phyloP scores from a whole-genome alignment of 306 rosid species.

The Rubus parviflorus region DNA sequence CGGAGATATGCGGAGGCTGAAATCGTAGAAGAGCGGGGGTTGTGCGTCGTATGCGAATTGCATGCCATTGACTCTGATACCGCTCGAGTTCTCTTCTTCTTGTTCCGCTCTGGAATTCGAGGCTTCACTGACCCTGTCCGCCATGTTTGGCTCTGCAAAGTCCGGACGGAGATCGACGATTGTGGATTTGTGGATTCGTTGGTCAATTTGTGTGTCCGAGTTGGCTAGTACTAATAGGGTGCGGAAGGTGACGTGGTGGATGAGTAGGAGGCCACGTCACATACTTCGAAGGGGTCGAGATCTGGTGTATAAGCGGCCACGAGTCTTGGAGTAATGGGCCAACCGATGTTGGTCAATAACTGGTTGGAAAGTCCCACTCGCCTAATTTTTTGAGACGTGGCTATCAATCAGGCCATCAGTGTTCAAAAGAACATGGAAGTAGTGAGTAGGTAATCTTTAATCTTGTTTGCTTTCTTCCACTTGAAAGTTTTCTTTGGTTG shows the following conservation, averaged over 20 bases:
- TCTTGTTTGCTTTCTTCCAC: too few species aligned
- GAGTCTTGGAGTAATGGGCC: background rate
- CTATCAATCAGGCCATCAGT: background rate
- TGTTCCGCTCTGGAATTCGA: background rate
- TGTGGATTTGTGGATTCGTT: background rate
- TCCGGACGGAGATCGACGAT: background rate
- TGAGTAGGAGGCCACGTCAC: slow-evolving; percentile 2
- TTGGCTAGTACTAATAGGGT: background rate
- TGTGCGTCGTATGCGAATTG: slow-evolving; percentile 68
- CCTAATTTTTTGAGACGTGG: background rate
- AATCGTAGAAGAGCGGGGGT: slow-evolving; percentile 68
- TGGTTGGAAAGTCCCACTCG: background rate
- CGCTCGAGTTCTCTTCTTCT: slow-evolving; percentile 16
- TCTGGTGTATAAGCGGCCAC: slow-evolving; percentile 24
- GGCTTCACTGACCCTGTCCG: slow-evolving; percentile 12
- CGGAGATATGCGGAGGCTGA: slow-evolving; percentile 59
- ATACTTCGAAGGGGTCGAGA: background rate
- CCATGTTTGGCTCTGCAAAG: slow-evolving; percentile 43
- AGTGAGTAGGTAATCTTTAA: background rate
- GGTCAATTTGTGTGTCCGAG: slow-evolving; percentile 7
- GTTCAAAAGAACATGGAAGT: background rate
- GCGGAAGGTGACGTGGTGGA: background rate
- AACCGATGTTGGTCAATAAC: background rate
- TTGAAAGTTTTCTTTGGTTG: too few species aligned
- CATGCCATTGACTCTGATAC: slow-evolving; percentile 68